A percentile compares a stretch with the other conserved stretches of the same genome.
These are phyloP conservation scores for Coniferiporia sulphurascens DNA, from an alignment of 1,284 basidiomycete species.

Conservation along the genomic window DNA sequence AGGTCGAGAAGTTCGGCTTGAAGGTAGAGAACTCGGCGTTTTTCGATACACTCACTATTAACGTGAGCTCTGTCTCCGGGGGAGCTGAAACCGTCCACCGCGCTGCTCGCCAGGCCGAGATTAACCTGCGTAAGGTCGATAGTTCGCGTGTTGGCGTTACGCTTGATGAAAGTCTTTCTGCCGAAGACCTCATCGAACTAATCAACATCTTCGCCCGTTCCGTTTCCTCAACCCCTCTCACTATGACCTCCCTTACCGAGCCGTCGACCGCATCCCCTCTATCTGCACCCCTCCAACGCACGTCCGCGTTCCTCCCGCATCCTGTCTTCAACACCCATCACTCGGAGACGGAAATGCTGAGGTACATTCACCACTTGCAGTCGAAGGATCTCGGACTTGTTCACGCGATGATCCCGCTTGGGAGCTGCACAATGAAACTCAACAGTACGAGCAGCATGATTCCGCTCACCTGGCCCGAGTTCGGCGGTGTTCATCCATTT, in stretches of 20 bases:
- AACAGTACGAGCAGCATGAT: slow-evolving; percentile 98
- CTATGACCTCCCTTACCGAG: slow-evolving; percentile 31
- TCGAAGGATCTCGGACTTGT: slow-evolving; percentile 93
- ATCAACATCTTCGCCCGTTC: slow-evolving; percentile 79
- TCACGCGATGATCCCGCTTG: slow-evolving; percentile 96
- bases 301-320: slow-evolving; percentile 77
- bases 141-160: slow-evolving; percentile 80
- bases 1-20: slow-evolving; percentile 74
- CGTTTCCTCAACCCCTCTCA: slow-evolving; percentile 38
- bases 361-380: slow-evolving; percentile 92
- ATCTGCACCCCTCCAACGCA: slow-evolving; percentile 60
- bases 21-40: slow-evolving; percentile 59
- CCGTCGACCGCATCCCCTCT: slow-evolving; percentile 42
- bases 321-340: slow-evolving; percentile 94
- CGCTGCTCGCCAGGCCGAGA: slow-evolving; percentile 58
- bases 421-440: slow-evolving; percentile 96
- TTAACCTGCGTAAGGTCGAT: slow-evolving; percentile 87
- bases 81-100: slow-evolving; percentile 68
- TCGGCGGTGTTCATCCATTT: slow-evolving; percentile 88
- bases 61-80: slow-evolving; percentile 58
- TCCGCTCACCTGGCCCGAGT: slow-evolving; percentile 92
- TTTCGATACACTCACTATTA: slow-evolving; percentile 94
- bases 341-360: slow-evolving; percentile 96
- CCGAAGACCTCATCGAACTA: slow-evolving; percentile 70
- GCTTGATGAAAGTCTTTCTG: slow-evolving; percentile 86